Evolutionary conservation across 345 rosid genomes (phyloP), one percentile per base, ranked within the genome.

Genomic region (Streptanthus diversifolius): DNA sequence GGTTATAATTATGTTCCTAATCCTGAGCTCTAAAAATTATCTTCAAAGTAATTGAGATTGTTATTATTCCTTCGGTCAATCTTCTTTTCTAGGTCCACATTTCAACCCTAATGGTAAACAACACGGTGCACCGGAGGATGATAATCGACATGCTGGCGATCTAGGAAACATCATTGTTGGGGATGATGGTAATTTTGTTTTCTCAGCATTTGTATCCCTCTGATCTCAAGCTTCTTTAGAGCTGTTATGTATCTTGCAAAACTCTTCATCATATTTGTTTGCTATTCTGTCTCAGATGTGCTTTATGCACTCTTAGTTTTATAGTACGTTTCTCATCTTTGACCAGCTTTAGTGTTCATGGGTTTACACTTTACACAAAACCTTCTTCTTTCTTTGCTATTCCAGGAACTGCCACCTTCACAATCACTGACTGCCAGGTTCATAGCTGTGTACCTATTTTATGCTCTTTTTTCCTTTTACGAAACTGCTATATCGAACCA

Each of bases 121-220:
- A 43, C 99, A 95, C 62, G 97, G 99, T 82, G 89, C 95, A 44
- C 95, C 99, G 8, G 87, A 75, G 33, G 99, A 95, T 44, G 90
- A 77, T 63, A 79, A 77, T 44, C 96, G 99, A 21, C 99, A 91
- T 86, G 99, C 97, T 62, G 97, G 97, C 47, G 99, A 95, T 83
- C 72, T 89, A 27, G 98, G 97, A 78, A 91, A 89, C 72, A 68
- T 91, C 70, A 73, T 33, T 79, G 97, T 43, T 68, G 93, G 96
- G 72, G 95, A 79, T 54, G 91, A 93, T 72, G 97, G 97, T 91
- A 87, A 43, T 71, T 3, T 5, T n/a, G n/a, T n/a, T 47, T 54
- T 12, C 45, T 68, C 45, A 10, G 39, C 54, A 43, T 63, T 1
- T 76, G 11, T 62, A 25, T 15, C n/a, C n/a, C 17, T 12, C 30